Evolutionary conservation across 768 basidiomycete genomes (phyloP).

Genomic region (Calocybe cyanea): DNA sequence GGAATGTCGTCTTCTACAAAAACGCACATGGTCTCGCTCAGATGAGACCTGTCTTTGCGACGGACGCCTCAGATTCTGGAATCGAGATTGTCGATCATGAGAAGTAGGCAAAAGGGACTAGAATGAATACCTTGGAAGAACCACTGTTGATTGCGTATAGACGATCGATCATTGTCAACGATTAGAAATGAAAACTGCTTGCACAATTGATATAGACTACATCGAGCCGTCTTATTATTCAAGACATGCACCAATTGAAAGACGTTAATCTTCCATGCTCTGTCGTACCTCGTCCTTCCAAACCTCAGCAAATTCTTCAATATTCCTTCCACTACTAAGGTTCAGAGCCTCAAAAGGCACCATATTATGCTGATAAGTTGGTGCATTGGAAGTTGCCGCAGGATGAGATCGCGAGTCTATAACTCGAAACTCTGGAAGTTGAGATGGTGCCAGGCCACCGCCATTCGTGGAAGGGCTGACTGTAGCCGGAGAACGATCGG

Average conservation of each 20-base stretch:
- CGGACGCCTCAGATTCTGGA: conserved; percentile 54
- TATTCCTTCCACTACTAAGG: conserved; percentile 67
- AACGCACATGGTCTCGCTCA: conserved; percentile 78
- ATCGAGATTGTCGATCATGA: conserved; percentile 46
- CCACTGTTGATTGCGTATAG: not conserved
- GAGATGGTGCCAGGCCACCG: not conserved
- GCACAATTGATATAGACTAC: not conserved
- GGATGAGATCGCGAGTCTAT: conserved; percentile 78
- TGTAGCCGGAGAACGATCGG: conserved; percentile 4
- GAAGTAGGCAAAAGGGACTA: conserved; percentile 19
- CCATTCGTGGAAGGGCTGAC: not conserved
- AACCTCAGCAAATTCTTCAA: conserved; percentile 67
- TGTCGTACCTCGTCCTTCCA: conserved; percentile 55
- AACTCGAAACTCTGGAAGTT: conserved; percentile 48
- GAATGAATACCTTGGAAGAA: conserved; percentile 13
- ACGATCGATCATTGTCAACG: too few relatives aligned
- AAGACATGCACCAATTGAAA: not conserved
- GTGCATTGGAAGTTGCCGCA: conserved; percentile 59
- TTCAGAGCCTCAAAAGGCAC: conserved; percentile 85
- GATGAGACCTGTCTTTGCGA: conserved; percentile 56
- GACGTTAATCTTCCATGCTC: conserved; percentile 18
- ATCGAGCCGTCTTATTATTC: too few relatives aligned
- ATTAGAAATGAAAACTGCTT: not conserved
- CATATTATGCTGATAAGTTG: conserved; percentile 83
- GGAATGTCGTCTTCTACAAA: conserved; percentile 89